Percentiles rank a stretch among this genome's conserved stretches.
These are phyloP conservation scores for Inonotus obliquus DNA, from an alignment of 1,284 basidiomycete species.

Conservation along the genomic window DNA sequence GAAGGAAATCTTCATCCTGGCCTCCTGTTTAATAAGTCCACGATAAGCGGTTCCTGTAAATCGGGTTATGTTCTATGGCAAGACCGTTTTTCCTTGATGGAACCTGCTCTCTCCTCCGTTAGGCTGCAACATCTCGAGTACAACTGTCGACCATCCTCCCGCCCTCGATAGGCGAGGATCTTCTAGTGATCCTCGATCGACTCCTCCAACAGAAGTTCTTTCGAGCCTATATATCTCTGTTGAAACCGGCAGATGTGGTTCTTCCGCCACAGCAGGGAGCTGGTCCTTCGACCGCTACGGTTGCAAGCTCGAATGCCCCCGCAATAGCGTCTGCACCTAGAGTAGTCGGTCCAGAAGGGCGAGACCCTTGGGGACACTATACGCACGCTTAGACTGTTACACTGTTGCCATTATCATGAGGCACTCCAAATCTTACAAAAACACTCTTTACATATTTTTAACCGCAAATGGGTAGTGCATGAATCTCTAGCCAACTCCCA, in stretches of 20 bases:
- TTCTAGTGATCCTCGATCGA: too few relatives aligned
- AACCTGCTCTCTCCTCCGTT: slow-evolving; percentile 54
- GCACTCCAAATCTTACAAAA: too few relatives aligned
- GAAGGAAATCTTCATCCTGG: too few relatives aligned
- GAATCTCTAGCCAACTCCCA: too few relatives aligned
- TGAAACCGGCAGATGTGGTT: slow-evolving; percentile 12
- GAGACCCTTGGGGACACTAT: slow-evolving; percentile 94
- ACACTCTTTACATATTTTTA: too few relatives aligned
- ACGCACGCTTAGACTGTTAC: slow-evolving; percentile 93
- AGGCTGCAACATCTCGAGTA: slow-evolving; percentile 81
- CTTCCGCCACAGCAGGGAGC: slow-evolving; percentile 25
- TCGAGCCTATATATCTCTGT: too few relatives aligned
- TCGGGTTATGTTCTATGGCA: slow-evolving; percentile 89
- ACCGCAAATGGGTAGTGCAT: slow-evolving; percentile 90
- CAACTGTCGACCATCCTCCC: slow-evolving; percentile 48
- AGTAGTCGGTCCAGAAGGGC: slow-evolving; percentile 94
- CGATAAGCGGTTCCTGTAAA: slow-evolving; percentile 79
- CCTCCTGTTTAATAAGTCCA: slow-evolving; percentile 74
- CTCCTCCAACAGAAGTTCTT: too few relatives aligned
- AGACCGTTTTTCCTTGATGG: slow-evolving; percentile 93
- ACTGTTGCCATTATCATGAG: slow-evolving; percentile 93
- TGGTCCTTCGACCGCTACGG: slow-evolving; percentile 28
- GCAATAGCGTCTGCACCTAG: too few relatives aligned
- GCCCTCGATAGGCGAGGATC: too few relatives aligned
- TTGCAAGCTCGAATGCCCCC: slow-evolving; percentile 22